A percentile compares a stretch with the other conserved stretches of the same genome.
These are phyloP conservation scores for Mycena polygramma DNA, from an alignment of 768 basidiomycete genomes.

Conservation along the genomic window DNA sequence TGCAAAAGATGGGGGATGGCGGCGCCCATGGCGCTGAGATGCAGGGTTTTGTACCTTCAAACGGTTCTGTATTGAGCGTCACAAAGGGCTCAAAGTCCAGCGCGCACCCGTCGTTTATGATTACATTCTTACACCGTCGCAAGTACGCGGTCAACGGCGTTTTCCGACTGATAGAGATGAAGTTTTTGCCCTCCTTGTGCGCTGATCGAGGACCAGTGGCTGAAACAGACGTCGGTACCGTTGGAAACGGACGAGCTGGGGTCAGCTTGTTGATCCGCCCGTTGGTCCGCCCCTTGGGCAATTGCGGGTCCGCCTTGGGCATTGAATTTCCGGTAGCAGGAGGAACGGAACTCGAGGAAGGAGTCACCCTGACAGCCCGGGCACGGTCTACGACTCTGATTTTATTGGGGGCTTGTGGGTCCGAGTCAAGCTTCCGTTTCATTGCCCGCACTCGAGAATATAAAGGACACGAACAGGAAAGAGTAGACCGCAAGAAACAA, in stretches of 20 bases:
- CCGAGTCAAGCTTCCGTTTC: slow-evolving; percentile 56
- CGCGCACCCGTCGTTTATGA: slow-evolving; percentile 79
- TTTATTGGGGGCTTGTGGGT: slow-evolving; percentile 43
- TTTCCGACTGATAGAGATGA: slow-evolving; percentile 84
- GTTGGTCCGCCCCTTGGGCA: slow-evolving; percentile 44
- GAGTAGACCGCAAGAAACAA: no score
- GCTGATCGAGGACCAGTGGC: slow-evolving; percentile 86
- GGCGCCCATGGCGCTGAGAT: slow-evolving; percentile 88
- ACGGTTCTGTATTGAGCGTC: not conserved
- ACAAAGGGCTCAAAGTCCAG: not conserved
- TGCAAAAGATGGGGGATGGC: slow-evolving; percentile 87
- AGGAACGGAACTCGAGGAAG: slow-evolving; percentile 20
- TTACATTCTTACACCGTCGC: slow-evolving; percentile 78
- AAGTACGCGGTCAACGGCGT: slow-evolving; percentile 81
- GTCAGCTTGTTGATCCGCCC: slow-evolving; percentile 71
- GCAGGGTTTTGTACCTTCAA: slow-evolving; percentile 76
- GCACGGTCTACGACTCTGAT: slow-evolving; percentile 46
- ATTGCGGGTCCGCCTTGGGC: slow-evolving; percentile 41
- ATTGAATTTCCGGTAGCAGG: slow-evolving; percentile 14
- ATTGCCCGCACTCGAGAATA: slow-evolving; percentile 40
- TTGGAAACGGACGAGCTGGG: slow-evolving; percentile 82
- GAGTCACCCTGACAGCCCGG: slow-evolving; percentile 33
- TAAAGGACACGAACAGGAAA: slow-evolving; percentile 10
- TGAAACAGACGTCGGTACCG: slow-evolving; percentile 79
- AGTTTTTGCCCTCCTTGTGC: slow-evolving; percentile 84